Base-by-base conservation (phyloP, 225 moss, liverwort and hornwort genomes). In the Neckera pumila region DNA sequence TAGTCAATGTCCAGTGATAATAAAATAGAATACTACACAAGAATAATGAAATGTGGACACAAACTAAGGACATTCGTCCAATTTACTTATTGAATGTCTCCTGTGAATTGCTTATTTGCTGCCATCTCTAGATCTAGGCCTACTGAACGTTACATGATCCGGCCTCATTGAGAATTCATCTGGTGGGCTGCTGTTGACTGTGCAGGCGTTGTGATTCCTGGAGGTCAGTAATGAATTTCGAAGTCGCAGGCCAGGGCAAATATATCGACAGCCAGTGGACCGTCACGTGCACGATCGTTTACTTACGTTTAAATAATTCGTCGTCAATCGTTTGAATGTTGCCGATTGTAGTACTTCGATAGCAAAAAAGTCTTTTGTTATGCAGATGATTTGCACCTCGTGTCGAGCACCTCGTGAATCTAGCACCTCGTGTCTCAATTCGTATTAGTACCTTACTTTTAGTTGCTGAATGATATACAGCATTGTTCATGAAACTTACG, bases 121-220 rank as follows among this genome's bases (percentile, higher is more conserved):
- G 22, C 62, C 59, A 23, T 15, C 30, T 62, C 47, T 47, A 47
- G n/a, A 47, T 13, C n/a, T 6, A 26, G 3, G 1, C 4, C 53
- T 22, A 67, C 36, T 66, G 65, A 5, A 34, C 36, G 5, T 19
- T 66, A 9, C 20, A 33, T 43, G 47, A 43, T 10, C 63, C 34
- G 11, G 63, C 33, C 63, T 70, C 75, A 47, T n/a, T 47, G 27
- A 47, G 45, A 74, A 23, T n/a, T n/a, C n/a, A n/a, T 26, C 43
- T 58, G 15, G 40, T 60, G 23, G 30, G 58, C 49, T 73, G 58
- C 21, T 43, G 78, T 71, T 85, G 84, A 63, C 14, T 89, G 82
- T 56, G 76, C 89, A 91, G 91, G 87, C 21, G 9, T 79, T 45
- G 78, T 59, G 78, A 60, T 92, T 30, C 89, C 91, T 40, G 89